Base-by-base conservation (phyloP, 1,284 basidiomycete genomes). In the Austroboletus niveus region DNA sequence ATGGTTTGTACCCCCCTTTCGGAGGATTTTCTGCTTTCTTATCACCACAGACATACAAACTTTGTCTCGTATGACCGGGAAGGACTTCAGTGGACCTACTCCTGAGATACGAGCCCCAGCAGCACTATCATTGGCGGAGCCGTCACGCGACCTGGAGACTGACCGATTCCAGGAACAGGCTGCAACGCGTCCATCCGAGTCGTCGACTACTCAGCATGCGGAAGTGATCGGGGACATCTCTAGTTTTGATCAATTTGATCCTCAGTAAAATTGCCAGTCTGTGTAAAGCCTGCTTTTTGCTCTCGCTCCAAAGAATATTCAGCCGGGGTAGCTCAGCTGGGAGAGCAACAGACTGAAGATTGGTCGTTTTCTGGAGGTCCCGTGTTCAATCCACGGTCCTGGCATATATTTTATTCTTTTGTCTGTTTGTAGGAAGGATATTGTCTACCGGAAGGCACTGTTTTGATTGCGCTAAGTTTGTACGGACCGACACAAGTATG, bases 321-420 rank as follows among this genome's bases (percentile, higher is more conserved):
- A 38, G 75, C 80, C 71, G 72, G 74, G 72, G 71, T 82, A 82
- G 82, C 82, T 85, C 82, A 85, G 82, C 80, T 85, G 82, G 83
- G 82, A 85, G 83, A 85, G 82, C 83, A 84, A 80, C 79, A 85
- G 82, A 85, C 83, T 84, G 83, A 84, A 85, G 80, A 7, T 5
- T n/a, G 14, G 22, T 41, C 14, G 39, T 41, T 14, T 55, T 77
- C 75, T 77, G 76, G 71, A 77, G 76, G 76, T 77, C 76, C 72
- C 76, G 77, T 78, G 75, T 78, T 77, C 76, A 76, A 78, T 76
- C 77, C 77, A 78, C 79, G 79, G 75, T 80, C 69, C 69, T 74
- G 74, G 74, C 74, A 76, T 62, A 51, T 49, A 4, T 24, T 41
- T 41, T 41, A 24, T 24, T 41, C 6, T 24, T 27, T 41, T 24